Percentiles rank a stretch among this genome's conserved stretches.
Conservation (phyloP, 179 eudicot genomes). For the Silene noctiflora region DNA sequence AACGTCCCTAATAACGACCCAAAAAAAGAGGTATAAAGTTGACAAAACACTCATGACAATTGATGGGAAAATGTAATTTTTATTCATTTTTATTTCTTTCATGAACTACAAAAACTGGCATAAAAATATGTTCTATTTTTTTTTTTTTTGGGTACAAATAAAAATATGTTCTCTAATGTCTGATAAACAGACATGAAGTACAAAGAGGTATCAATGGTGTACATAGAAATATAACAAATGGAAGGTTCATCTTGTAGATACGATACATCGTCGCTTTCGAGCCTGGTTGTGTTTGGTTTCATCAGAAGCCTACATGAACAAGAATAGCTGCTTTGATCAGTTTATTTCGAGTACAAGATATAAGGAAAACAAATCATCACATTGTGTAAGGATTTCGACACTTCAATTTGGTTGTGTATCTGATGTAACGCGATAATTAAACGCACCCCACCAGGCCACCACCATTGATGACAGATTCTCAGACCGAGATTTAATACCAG, state of each 20-base stretch:
- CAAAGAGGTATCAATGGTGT: conserved; percentile 14
- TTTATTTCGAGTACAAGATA: not conserved
- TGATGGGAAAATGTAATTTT: not conserved
- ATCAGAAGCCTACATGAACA: conserved; percentile 40
- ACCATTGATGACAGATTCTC: not conserved
- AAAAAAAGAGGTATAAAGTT: too few relatives aligned
- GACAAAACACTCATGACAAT: not conserved
- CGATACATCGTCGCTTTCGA: conserved; percentile 48
- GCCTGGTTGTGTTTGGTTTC: conserved; percentile 32
- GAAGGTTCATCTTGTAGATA: conserved; percentile 33
- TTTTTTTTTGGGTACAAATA: not conserved
- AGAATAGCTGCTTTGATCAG: conserved; percentile 3
- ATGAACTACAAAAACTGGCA: conserved; percentile 5
- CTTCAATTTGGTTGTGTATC: not conserved
- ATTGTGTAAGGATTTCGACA: not conserved
- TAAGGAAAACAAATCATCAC: not conserved
- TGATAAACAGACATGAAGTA: too few relatives aligned
- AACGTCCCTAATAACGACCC: too few relatives aligned
- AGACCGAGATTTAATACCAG: not conserved
- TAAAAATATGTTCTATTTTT: not conserved
- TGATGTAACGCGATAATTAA: too few relatives aligned
- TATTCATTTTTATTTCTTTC: conserved; percentile 3
- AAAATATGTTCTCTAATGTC: conserved; percentile 9
- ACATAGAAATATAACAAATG: conserved; percentile 15
- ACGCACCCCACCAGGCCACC: too few relatives aligned